Evolutionary conservation across 352 stramenopile species (phyloP).

Genomic region (Chrysophaeum taylorii): DNA sequence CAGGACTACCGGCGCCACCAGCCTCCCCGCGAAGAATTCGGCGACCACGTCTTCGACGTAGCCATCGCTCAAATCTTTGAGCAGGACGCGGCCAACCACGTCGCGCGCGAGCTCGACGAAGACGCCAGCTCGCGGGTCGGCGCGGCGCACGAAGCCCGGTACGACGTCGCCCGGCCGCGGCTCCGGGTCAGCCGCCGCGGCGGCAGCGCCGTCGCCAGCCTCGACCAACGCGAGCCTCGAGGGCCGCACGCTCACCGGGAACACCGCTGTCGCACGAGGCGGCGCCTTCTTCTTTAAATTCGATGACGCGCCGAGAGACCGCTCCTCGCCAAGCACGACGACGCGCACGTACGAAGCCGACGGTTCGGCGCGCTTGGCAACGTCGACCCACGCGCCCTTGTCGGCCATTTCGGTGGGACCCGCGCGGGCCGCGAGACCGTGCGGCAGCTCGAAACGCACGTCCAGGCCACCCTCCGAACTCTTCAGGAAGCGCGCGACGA

Average conservation of each 20-base stretch:
- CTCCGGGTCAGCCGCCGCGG: too few species aligned
- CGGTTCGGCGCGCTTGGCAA: background rate
- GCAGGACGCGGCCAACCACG: background rate
- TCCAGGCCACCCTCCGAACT: too few species aligned
- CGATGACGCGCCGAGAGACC: too few species aligned
- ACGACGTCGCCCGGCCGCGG: too few species aligned
- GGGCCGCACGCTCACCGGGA: background rate
- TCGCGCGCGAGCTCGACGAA: slow-evolving; percentile 7
- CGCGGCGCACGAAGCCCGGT: slow-evolving; percentile 1
- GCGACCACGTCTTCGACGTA: background rate
- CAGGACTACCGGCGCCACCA: slow-evolving; percentile 2
- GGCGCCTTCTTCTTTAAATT: too few species aligned
- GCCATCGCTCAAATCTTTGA: background rate
- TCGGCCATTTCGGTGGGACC: background rate
- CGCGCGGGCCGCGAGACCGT: background rate
- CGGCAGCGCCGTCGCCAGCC: too few species aligned
- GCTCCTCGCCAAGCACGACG: background rate
- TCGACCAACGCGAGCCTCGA: background rate
- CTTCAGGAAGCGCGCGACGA: background rate
- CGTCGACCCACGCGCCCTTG: background rate
- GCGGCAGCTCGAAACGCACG: background rate
- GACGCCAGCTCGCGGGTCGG: background rate
- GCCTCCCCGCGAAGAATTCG: background rate
- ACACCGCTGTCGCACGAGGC: too few species aligned
- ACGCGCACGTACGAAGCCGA: background rate